Evolutionary conservation across 768 basidiomycete species (phyloP).

Genomic region (Royoungia palumana): DNA sequence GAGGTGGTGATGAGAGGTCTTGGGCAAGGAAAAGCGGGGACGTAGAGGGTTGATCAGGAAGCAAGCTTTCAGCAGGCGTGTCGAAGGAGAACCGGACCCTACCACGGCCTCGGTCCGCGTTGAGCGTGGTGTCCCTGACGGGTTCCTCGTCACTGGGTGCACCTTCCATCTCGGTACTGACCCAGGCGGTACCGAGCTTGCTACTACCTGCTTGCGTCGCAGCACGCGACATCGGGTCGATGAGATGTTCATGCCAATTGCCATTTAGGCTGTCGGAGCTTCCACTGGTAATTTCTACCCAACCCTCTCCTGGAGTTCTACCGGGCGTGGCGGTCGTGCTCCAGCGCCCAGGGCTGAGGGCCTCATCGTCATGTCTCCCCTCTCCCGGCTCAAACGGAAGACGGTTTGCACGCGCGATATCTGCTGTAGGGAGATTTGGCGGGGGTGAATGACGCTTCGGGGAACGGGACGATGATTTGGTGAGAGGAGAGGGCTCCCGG

Average conservation of each 20-base stretch:
- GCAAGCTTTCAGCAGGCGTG: conserved; percentile 15
- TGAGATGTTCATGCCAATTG: conserved; percentile 27
- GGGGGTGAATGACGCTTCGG: conserved; percentile 34
- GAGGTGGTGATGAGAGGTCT: conserved; percentile 16
- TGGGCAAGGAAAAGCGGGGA: conserved; percentile 11
- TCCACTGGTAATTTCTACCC: conserved; percentile 9
- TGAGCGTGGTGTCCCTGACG: conserved; percentile 17
- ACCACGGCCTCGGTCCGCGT: conserved; percentile 1
- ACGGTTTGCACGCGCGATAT: conserved; percentile 29
- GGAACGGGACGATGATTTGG: conserved; percentile 21
- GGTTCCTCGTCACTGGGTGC: conserved; percentile 26
- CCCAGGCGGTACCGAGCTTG: conserved; percentile 31
- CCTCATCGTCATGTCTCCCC: conserved; percentile 31
- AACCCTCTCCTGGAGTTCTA: conserved; percentile 18
- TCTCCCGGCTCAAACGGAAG: conserved; percentile 21
- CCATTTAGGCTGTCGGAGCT: conserved; percentile 20
- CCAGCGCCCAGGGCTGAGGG: conserved; percentile 58
- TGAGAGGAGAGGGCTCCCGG: conserved; percentile 26
- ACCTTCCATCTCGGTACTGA: conserved; percentile 45
- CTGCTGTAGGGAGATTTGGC: conserved; percentile 27
- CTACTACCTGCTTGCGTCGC: conserved; percentile 17
- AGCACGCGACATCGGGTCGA: conserved; percentile 30
- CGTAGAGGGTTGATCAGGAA: conserved; percentile 7
- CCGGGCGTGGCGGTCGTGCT: conserved; percentile 78
- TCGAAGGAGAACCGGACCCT: conserved; percentile 16